phyloP scores from a whole-genome alignment of 2,329 filamentous ascomycete genomes.

The Paecilomyces niveus region DNA sequence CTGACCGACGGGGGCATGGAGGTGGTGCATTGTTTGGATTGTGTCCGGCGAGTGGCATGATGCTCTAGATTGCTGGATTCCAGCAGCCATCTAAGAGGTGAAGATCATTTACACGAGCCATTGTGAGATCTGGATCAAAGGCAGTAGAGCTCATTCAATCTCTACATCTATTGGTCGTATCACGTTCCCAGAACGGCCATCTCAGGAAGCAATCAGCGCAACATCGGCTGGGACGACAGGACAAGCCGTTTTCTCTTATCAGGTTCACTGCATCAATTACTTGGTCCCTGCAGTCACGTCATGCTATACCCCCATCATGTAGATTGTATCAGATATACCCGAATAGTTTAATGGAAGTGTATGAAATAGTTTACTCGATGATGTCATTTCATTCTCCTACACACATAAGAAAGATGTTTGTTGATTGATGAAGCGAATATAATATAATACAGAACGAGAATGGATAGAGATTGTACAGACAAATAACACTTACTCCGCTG shows the following conservation, averaged over 20 bases:
- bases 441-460: background rate
- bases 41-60: slow-evolving; percentile 16
- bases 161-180: too few relatives aligned
- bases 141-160: too few relatives aligned
- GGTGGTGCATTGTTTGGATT: slow-evolving; percentile 31
- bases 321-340: background rate
- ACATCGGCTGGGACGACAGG: background rate
- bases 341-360: background rate
- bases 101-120: background rate
- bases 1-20: slow-evolving; percentile 29
- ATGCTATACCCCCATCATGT: background rate
- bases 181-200: too few relatives aligned
- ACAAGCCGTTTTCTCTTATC: background rate
- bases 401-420: background rate
- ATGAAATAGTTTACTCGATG: background rate
- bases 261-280: background rate
- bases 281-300: background rate
- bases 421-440: background rate
- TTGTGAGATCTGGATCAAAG: too few relatives aligned
- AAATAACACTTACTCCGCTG: background rate
- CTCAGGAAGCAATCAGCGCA: background rate
- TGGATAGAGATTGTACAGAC: background rate
- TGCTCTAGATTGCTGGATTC: background rate
- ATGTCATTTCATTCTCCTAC: background rate
- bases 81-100: background rate